Conservation (phyloP, 768 basidiomycete genomes). For the Russula olivacea region DNA sequence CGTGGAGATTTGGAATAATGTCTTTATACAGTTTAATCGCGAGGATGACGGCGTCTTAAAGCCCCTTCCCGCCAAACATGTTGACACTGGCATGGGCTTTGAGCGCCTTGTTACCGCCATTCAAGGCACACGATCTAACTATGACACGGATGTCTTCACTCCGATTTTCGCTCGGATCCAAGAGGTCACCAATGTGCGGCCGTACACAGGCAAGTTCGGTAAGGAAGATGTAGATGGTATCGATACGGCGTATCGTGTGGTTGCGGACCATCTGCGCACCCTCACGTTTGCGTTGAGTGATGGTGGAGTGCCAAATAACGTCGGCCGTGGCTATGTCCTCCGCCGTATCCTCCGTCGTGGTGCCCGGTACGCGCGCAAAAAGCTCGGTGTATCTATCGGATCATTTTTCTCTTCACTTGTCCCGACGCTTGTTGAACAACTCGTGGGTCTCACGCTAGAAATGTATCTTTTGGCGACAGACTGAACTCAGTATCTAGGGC, state of each 20-base stretch:
- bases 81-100: conserved; percentile 99
- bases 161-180: conserved; percentile 87
- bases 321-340: conserved; percentile 96
- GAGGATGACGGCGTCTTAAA: conserved; percentile 81
- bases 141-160: conserved; percentile 93
- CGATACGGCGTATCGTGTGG: conserved; percentile 95
- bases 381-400: conserved; percentile 87
- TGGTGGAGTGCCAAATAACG: conserved; percentile 93
- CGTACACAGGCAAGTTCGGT: conserved; percentile 88
- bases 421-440: conserved; percentile 82
- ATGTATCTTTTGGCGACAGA: neutral
- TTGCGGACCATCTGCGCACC: conserved; percentile 95
- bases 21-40: conserved; percentile 98
- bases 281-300: conserved; percentile 94
- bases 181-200: conserved; percentile 80
- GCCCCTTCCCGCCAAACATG: conserved; percentile 83
- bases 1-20: conserved; percentile 99
- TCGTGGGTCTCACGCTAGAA: conserved; percentile 46
- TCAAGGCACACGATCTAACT: conserved; percentile 90
- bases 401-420: conserved; percentile 91
- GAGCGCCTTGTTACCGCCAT: conserved; percentile 93
- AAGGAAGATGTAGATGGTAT: conserved; percentile 93
- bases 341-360: conserved; percentile 89
- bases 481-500: conserved; percentile 44
- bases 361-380: conserved; percentile 93